Evolutionary conservation across 352 stramenopile species (phyloP).

Genomic region (Stephanocyclus meneghinianus): DNA sequence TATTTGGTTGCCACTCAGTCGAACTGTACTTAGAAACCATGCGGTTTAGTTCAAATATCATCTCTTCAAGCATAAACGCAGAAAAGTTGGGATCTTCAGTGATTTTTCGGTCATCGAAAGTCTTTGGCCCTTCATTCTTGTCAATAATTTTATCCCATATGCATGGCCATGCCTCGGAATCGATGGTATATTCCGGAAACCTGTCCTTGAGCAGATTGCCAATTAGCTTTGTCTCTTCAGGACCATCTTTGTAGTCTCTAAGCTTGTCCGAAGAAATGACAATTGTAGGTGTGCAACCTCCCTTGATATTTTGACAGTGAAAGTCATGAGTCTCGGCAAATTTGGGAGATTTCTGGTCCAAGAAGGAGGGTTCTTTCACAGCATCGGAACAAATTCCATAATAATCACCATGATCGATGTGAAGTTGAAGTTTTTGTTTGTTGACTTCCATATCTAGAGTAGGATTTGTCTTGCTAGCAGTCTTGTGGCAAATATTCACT

Average conservation of each 20-base stretch:
- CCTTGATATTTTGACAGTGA: constrained; percentile 22
- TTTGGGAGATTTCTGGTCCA: neutral
- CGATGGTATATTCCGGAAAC: constrained; percentile 25
- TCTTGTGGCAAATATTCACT: constrained; percentile 9
- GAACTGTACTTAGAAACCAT: constrained; percentile 1
- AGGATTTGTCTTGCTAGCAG: constrained; percentile 3
- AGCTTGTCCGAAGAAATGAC: constrained; percentile 32
- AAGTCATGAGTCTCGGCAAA: constrained; percentile 23
- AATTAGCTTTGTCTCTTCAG: constrained; percentile 17
- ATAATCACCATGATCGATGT: constrained; percentile 3
- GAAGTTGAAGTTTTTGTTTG: neutral
- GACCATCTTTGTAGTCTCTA: constrained; percentile 1
- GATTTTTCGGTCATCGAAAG: neutral
- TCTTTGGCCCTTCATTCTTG: neutral
- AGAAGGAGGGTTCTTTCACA: neutral
- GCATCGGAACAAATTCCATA: neutral
- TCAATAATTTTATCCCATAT: constrained; percentile 3
- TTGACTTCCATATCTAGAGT: neutral
- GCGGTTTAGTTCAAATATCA: constrained; percentile 3
- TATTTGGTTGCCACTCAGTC: neutral
- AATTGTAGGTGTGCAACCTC: constrained; percentile 21
- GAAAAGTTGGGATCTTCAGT: neutral
- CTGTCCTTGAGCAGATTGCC: constrained; percentile 15
- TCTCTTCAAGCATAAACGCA: neutral
- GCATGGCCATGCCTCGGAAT: neutral